These are phyloP conservation scores for Cryphonectria japonica DNA, from an alignment of 2,329 filamentous ascomycete genomes.

Conservation along the genomic window DNA sequence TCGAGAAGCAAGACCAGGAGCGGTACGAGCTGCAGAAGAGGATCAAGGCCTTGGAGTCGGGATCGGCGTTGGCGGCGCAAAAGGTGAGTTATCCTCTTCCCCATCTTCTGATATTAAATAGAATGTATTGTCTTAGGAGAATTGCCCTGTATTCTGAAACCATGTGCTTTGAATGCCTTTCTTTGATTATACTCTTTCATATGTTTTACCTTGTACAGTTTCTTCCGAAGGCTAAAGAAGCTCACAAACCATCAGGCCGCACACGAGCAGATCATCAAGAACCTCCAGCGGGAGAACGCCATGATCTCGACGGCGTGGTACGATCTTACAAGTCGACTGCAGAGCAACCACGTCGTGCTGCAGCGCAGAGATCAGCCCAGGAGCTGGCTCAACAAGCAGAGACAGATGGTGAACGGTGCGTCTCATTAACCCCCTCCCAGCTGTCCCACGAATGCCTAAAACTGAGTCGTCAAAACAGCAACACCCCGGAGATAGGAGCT, in stretches of 20 bases:
- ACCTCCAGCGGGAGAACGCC: constrained; percentile 75
- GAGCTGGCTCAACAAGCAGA: constrained; percentile 85
- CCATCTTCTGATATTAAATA: constrained; percentile 12
- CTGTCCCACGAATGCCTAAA: not conserved
- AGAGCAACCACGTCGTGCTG: constrained; percentile 81
- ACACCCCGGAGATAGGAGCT: constrained; percentile 51
- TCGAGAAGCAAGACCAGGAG: constrained; percentile 61
- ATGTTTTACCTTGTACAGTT: not conserved
- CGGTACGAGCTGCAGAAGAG: constrained; percentile 59
- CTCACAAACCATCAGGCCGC: constrained; percentile 46
- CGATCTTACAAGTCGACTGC: constrained; percentile 75
- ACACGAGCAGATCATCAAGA: constrained; percentile 62
- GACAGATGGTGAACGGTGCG: constrained; percentile 68
- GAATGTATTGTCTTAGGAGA: constrained; percentile 17
- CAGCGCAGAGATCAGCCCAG: constrained; percentile 76
- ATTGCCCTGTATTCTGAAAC: not conserved
- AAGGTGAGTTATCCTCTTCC: constrained; percentile 51
- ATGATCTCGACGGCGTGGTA: constrained; percentile 87
- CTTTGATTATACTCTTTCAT: not conserved
- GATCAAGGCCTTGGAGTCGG: constrained; percentile 56
- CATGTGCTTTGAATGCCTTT: not conserved
- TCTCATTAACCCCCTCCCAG: not conserved
- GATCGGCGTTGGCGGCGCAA: constrained; percentile 52
- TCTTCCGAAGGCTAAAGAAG: not conserved
- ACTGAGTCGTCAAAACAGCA: constrained; percentile 37